A percentile compares a stretch with the other conserved stretches of the same genome.
phyloP scores from a whole-genome alignment of 2,329 filamentous ascomycete species.

The Alternaria consortialis region DNA sequence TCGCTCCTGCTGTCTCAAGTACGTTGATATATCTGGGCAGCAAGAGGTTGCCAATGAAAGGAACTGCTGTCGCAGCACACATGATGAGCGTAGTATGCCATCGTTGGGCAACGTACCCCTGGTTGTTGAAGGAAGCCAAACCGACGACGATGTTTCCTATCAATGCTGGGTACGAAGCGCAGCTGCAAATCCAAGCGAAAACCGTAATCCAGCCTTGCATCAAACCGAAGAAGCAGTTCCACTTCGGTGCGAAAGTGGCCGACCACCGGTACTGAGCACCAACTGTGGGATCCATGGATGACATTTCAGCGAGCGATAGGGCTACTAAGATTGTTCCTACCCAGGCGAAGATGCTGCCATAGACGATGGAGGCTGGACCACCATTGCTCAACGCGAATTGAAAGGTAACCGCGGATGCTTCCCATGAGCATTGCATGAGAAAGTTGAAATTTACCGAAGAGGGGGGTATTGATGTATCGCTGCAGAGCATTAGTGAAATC shows the following conservation, averaged over 20 bases:
- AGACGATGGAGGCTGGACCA: constrained; percentile 39
- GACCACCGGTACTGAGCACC: constrained; percentile 45
- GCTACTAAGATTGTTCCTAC: constrained; percentile 43
- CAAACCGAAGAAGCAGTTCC: constrained; percentile 34
- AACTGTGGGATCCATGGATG: constrained; percentile 42
- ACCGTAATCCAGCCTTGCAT: constrained; percentile 52
- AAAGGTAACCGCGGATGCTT: constrained; percentile 37
- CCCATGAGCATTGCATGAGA: constrained; percentile 37
- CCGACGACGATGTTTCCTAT: constrained; percentile 33
- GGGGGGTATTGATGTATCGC: constrained; percentile 37
- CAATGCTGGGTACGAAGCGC: constrained; percentile 37
- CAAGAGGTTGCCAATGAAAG: constrained; percentile 55
- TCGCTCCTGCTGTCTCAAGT: constrained; percentile 56
- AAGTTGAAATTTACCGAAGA: constrained; percentile 37
- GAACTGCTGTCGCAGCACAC: constrained; percentile 53
- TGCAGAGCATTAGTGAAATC: constrained; percentile 11
- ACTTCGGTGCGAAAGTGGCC: constrained; percentile 33
- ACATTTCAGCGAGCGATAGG: constrained; percentile 42
- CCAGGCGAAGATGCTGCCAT: constrained; percentile 37
- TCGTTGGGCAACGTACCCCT: constrained; percentile 43
- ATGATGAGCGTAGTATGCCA: constrained; percentile 59
- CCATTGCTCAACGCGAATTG: constrained; percentile 39
- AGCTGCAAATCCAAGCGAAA: constrained; percentile 50
- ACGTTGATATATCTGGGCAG: constrained; percentile 54
- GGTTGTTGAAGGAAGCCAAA: constrained; percentile 45